Base-by-base conservation (phyloP, 2,329 filamentous ascomycete species). In the Trichocomaceae sp. region DNA sequence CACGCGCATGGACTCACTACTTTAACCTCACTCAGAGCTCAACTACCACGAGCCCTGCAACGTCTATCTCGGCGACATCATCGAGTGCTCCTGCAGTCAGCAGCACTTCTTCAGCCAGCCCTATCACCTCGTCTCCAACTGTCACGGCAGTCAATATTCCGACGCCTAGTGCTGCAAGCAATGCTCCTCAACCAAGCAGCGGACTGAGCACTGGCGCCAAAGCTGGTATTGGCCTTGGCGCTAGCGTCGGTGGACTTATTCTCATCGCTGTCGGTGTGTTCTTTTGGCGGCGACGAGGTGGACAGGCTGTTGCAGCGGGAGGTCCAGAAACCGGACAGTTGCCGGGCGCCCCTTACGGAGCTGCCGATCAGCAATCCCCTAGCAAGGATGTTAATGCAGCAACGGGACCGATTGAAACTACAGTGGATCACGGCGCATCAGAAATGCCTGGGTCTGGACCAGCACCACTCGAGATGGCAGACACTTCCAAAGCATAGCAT, bases 401-500 rank as follows among this genome's bases (percentile, higher is more conserved):
- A n/a, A 33, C 47, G 13, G 41, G 26, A 9, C 29, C 22, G 12
- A 20, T 49, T 44, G 45, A 52, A 49, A 49, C 9, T 19, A 42
- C 54, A 9, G 12, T n/a, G 7, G 15, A 35, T 26, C 20, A 33
- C 9, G 12, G 22, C 15, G 33, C 31, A 17, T 35, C 55, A 10
- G 55, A 57, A 26, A 20, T 57, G 41, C 12, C 50, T 22, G 55
- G 41, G 9, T 46, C 39, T 31, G 47, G 13, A 19, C 41, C 50
- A 7, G 5, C 2, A 23, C 29, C 39, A 10, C 46, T 50, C 35
- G 55, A 57, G 46, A 95, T 95, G 61, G 95, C 87, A 31, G 54
- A 56, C 49, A 56, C 49, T 20, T 52, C 39, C 89, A 89, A 20
- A 88, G 92, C 65, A 95, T 92, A 58, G 87, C 87, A 69, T 95